Percentiles rank a stretch among this genome's conserved stretches.
Conservation (phyloP, 1,139 yeast species). For the Pichia sp. region DNA sequence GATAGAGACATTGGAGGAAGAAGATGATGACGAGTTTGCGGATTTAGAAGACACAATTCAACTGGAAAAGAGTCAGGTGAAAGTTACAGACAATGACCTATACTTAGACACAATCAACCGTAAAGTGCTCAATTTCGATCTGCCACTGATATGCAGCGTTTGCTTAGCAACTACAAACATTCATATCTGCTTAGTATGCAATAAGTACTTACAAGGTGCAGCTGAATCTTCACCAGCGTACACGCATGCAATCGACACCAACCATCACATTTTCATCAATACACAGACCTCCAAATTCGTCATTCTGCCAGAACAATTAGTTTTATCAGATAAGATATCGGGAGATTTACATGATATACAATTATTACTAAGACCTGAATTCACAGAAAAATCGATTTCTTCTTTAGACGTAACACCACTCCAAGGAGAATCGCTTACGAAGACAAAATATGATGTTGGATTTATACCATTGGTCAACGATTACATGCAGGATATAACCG, state of each 20-base stretch:
- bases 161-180: conserved; percentile 60
- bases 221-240: conserved; percentile 64
- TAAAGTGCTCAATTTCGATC: conserved; percentile 63
- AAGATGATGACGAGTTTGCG: conserved; percentile 15
- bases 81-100: conserved; percentile 20
- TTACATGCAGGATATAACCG: conserved; percentile 21
- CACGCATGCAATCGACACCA: conserved; percentile 57
- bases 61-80: not conserved
- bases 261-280: conserved; percentile 65
- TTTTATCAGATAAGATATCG: conserved; percentile 33
- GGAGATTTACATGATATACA: conserved; percentile 51
- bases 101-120: conserved; percentile 59
- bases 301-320: conserved; percentile 60
- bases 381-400: conserved; percentile 36
- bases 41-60: conserved; percentile 13
- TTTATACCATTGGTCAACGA: conserved; percentile 57
- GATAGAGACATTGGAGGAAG: no score
- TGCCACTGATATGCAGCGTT: conserved; percentile 63
- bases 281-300: conserved; percentile 49
- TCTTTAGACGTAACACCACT: conserved; percentile 31
- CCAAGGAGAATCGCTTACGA: conserved; percentile 41
- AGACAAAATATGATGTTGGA: conserved; percentile 55
- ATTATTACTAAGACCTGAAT: conserved; percentile 52
- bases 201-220: conserved; percentile 72
- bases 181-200: conserved; percentile 76